Evolutionary conservation across 2,329 filamentous ascomycete species (phyloP), one percentile per base, ranked within the genome.

Genomic region (Colletotrichum falcatum): DNA sequence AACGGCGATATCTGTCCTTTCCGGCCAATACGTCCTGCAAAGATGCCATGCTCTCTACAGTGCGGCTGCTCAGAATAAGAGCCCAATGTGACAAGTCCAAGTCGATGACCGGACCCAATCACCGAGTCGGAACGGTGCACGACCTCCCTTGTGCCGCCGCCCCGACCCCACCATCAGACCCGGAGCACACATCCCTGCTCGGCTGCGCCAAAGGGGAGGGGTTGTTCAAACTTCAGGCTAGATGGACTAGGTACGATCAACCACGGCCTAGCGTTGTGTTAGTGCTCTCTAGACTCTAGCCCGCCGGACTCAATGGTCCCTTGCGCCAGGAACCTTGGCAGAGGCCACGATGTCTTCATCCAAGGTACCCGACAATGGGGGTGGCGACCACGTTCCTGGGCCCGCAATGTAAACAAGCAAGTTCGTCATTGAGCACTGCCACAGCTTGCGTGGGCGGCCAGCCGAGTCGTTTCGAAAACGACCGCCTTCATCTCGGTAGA

Each of bases 351-450:
- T 62, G 60, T 54, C 60, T 44, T 42, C 26, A 42, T 62, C 14
- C 16, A 11, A 30, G 18, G 28, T 48, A 16, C 20, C 33, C 12
- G 7, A 5, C 18, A 18, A 33, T 26, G 18, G 33, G 8, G 1
- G 6, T 61, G 46, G 9, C 44, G 39, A 61, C 58, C 66, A 70
- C 55, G 62, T 70, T 66, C 48, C 48, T 35, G 20, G 54, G 12
- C 9, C 18, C 5, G 30, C 20, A 37, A n/a, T n/a, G 48, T 26
- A 20, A 35, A 39, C 48, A 61, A 30, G 30, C 37, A 33, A 7
- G 23, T 23, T 70, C 44, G 44, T 71, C 64, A 68, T 63, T 20
- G 30, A 53, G 59, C 68, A 71, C 64, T 55, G 68, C 68, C 68
- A 62, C n/a, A 7, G 37, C n/a, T 55, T 58, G 59, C 59, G 58